These are phyloP conservation scores for Marchantia paleacea DNA, from an alignment of 225 moss, liverwort and hornwort species.

Conservation along the genomic window DNA sequence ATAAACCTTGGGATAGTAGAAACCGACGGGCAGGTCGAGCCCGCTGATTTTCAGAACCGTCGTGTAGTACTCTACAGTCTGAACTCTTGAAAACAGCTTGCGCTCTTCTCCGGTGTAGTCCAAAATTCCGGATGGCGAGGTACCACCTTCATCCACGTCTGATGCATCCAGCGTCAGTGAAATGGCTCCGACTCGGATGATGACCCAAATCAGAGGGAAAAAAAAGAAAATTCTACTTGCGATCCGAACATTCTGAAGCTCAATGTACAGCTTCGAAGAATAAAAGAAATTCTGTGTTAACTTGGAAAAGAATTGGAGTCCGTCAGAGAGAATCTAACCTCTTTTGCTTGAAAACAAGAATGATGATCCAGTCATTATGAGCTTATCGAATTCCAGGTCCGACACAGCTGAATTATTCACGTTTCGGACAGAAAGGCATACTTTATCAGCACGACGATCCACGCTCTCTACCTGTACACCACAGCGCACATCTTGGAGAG, in stretches of 20 bases:
- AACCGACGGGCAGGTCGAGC: constrained; percentile 20
- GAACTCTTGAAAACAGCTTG: constrained; percentile 21
- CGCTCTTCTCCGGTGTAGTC: constrained; percentile 20
- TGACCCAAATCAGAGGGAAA: neutral
- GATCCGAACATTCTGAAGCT: too few species aligned
- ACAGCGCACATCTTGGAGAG: constrained; percentile 36
- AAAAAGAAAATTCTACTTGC: neutral
- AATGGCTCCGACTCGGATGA: neutral
- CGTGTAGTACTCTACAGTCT: constrained; percentile 34
- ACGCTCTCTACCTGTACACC: constrained; percentile 23
- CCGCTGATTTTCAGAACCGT: constrained; percentile 19
- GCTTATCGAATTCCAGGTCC: constrained; percentile 26
- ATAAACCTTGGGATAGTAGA: constrained; percentile 15
- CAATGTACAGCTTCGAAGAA: too few species aligned
- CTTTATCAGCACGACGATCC: neutral
- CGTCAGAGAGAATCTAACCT: too few species aligned
- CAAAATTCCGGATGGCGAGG: neutral
- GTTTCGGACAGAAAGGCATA: neutral
- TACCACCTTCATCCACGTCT: neutral
- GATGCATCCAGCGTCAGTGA: neutral
- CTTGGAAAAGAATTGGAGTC: too few species aligned
- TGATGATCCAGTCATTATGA: constrained; percentile 27
- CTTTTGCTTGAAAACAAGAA: neutral
- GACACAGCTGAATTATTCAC: neutral
- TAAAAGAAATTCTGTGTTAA: too few species aligned